Evolutionary conservation across 2,329 filamentous ascomycete species (phyloP).

Genomic region (Calonectria ilicicola): DNA sequence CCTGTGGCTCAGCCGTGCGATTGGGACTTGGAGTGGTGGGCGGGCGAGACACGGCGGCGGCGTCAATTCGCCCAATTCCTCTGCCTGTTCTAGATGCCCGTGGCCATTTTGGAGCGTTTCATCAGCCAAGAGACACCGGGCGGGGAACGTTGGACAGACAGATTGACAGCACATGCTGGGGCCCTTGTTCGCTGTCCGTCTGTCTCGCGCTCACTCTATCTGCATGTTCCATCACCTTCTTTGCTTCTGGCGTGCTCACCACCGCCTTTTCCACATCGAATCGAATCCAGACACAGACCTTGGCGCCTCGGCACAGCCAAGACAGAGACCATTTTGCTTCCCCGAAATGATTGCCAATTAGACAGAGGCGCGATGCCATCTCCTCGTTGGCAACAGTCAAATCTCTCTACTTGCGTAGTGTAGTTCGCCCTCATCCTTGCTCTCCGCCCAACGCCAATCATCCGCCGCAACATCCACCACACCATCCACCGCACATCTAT

Average conservation of each 20-base stretch:
- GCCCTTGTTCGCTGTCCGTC: neutral
- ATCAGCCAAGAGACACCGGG: neutral
- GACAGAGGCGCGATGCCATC: neutral
- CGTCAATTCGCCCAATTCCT: neutral
- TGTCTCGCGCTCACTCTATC: too few relatives aligned
- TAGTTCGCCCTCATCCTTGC: neutral
- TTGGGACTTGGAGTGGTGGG: neutral
- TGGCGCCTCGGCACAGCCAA: neutral
- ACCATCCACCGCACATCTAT: neutral
- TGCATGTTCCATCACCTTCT: neutral
- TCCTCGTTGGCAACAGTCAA: neutral
- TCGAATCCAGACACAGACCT: too few relatives aligned
- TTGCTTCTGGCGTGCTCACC: neutral
- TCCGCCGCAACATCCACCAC: neutral
- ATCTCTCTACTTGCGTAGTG: neutral
- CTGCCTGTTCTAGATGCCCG: neutral
- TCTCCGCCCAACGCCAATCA: constrained; percentile 1
- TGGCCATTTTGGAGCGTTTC: neutral
- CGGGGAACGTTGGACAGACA: neutral
- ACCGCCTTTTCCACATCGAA: neutral
- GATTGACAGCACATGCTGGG: neutral
- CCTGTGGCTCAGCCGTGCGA: constrained; percentile 6
- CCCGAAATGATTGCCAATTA: neutral
- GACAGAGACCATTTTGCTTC: neutral
- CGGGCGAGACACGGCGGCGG: neutral